These are phyloP conservation scores for Carnegiea gigantea DNA, from an alignment of 179 eudicot species.

Conservation along the genomic window DNA sequence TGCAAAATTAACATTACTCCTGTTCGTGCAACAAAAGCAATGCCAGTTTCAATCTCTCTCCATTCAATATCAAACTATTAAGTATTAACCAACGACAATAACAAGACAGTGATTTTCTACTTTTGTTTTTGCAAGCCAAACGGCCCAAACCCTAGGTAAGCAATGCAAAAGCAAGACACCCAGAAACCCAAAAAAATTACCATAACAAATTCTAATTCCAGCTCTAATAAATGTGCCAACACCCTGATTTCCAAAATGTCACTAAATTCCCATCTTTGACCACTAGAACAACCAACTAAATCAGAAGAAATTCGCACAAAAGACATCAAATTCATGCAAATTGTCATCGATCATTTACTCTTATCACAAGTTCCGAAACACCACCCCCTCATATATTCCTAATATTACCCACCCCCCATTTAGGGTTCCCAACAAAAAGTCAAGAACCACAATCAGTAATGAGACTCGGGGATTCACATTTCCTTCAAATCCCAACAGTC, in stretches of 20 bases:
- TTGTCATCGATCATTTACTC: conserved; percentile 3
- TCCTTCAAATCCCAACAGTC: neutral
- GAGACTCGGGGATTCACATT: neutral
- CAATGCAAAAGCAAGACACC: neutral
- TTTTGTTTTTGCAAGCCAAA: neutral
- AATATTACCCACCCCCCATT: neutral
- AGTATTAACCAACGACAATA: neutral
- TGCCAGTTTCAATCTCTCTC: neutral
- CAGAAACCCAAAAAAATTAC: neutral
- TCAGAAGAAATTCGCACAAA: neutral
- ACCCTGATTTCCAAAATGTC: neutral
- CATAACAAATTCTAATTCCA: neutral
- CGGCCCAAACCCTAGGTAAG: neutral
- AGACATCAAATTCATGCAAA: conserved; percentile 6
- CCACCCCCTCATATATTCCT: neutral
- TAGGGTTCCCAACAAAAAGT: neutral
- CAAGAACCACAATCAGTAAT: neutral
- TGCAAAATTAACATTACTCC: neutral
- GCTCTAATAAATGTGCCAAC: neutral
- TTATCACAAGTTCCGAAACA: neutral
- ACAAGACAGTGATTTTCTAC: neutral
- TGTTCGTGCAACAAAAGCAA: neutral
- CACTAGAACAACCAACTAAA: conserved; percentile 10
- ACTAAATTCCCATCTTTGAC: neutral
- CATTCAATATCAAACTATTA: neutral